These are phyloP conservation scores for Acanthamoeba sp. DNA, from an alignment of 208 protist genomes.

Conservation along the genomic window DNA sequence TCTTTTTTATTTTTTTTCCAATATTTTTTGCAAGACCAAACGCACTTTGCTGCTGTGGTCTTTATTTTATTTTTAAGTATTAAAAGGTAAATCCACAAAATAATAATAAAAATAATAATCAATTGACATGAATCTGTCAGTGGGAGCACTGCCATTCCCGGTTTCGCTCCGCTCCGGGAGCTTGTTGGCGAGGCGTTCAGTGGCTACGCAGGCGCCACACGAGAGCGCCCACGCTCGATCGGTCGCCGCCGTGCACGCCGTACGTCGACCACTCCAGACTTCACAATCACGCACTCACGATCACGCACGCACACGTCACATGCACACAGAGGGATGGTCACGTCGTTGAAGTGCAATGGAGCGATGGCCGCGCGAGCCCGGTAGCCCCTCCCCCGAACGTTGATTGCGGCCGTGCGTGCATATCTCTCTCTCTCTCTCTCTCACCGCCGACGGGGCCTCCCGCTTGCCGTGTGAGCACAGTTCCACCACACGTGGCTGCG, in stretches of 20 bases:
- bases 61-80: too few species aligned
- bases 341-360: constrained; percentile 57
- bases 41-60: too few species aligned
- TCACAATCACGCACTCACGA: too few species aligned
- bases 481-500: constrained; percentile 73
- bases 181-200: background rate
- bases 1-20: too few species aligned
- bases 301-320: too few species aligned
- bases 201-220: background rate
- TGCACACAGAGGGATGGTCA: background rate
- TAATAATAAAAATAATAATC: too few species aligned
- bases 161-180: background rate
- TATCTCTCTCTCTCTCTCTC: background rate
- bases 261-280: too few species aligned
- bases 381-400: background rate
- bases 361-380: constrained; percentile 23
- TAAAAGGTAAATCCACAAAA: too few species aligned
- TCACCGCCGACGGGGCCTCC: background rate
- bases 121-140: too few species aligned
- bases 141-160: too few species aligned
- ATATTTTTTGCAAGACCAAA: too few species aligned
- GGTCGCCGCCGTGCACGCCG: background rate
- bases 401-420: background rate
- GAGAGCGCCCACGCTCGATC: background rate
- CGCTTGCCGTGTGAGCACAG: constrained; percentile 3